Conservation (phyloP, 169 alveolate species). For the Plasmodium berghei region DNA sequence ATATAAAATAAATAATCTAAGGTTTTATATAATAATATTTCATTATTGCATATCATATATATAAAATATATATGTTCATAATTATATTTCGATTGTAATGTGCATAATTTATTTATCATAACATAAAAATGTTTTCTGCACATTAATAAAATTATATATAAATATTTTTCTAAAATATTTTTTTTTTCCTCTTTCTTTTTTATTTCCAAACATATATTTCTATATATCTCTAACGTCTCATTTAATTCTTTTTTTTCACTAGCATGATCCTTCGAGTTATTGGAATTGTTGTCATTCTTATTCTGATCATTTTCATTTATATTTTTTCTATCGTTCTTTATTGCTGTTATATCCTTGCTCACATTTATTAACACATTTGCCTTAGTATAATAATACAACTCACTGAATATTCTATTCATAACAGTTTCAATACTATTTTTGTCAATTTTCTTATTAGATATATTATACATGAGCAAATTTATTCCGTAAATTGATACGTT, state of each 20-base stretch:
- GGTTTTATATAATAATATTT: constrained; percentile 41
- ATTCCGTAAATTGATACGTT: constrained; percentile 37
- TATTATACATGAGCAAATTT: constrained; percentile 43
- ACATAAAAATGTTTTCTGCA: constrained; percentile 46
- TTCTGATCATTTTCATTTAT: neutral
- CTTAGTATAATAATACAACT: constrained; percentile 48
- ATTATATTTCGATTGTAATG: constrained; percentile 52
- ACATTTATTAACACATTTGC: constrained; percentile 31
- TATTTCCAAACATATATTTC: constrained; percentile 1
- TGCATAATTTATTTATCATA: constrained; percentile 38
- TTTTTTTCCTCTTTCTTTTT: constrained; percentile 2
- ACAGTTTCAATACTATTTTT: constrained; percentile 12
- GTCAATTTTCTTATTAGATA: constrained; percentile 12
- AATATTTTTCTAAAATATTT: constrained; percentile 48
- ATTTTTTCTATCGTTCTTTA: neutral
- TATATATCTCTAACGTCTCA: constrained; percentile 20
- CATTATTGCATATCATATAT: constrained; percentile 70
- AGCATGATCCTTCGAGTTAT: neutral
- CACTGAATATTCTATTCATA: constrained; percentile 57
- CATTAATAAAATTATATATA: constrained; percentile 39
- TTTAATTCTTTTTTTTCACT: constrained; percentile 7
- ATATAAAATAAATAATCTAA: constrained; percentile 61
- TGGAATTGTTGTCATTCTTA: neutral
- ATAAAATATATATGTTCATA: constrained; percentile 68
- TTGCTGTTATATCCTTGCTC: neutral